Percentiles rank a stretch among this genome's conserved stretches.
Conservation (phyloP, 768 basidiomycete genomes). For the Lactarius hengduanensis region DNA sequence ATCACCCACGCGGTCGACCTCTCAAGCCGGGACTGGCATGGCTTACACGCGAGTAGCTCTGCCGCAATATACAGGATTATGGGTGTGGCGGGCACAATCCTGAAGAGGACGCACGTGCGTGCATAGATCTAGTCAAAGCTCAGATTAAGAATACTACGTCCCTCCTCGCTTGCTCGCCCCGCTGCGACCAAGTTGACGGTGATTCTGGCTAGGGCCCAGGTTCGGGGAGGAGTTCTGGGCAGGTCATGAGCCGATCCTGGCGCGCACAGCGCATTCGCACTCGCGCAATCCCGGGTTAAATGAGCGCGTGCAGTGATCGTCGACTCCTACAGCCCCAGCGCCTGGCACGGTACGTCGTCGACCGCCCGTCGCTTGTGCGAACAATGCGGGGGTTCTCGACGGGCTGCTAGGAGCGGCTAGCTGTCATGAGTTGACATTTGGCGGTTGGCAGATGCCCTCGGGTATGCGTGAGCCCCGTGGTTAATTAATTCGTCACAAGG, state of each 20-base stretch:
- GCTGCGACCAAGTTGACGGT: background rate
- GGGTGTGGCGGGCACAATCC: constrained; percentile 91
- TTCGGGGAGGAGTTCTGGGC: constrained; percentile 89
- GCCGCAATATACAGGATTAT: constrained; percentile 79
- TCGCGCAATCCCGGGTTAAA: constrained; percentile 38
- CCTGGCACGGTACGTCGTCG: too few species aligned
- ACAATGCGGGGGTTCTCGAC: constrained; percentile 74
- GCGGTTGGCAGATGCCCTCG: constrained; percentile 69
- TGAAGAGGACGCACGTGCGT: too few species aligned
- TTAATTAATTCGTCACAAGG: constrained; percentile 43
- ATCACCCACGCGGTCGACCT: constrained; percentile 90
- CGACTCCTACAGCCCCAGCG: too few species aligned
- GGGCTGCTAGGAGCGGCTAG: constrained; percentile 51
- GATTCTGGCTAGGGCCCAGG: constrained; percentile 45
- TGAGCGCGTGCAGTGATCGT: constrained; percentile 13
- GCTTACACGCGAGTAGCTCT: constrained; percentile 92
- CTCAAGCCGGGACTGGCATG: constrained; percentile 93
- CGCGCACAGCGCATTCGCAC: constrained; percentile 48
- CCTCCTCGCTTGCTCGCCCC: background rate
- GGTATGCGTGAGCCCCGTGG: constrained; percentile 57
- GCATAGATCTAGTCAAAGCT: constrained; percentile 79
- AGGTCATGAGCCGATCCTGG: constrained; percentile 77
- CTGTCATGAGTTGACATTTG: constrained; percentile 81
- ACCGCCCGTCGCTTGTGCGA: constrained; percentile 59
- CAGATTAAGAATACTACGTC: constrained; percentile 56